Percentiles rank a stretch among this genome's conserved stretches.
Conservation (phyloP, 148 eudicot species). For the Rhododendron molle region DNA sequence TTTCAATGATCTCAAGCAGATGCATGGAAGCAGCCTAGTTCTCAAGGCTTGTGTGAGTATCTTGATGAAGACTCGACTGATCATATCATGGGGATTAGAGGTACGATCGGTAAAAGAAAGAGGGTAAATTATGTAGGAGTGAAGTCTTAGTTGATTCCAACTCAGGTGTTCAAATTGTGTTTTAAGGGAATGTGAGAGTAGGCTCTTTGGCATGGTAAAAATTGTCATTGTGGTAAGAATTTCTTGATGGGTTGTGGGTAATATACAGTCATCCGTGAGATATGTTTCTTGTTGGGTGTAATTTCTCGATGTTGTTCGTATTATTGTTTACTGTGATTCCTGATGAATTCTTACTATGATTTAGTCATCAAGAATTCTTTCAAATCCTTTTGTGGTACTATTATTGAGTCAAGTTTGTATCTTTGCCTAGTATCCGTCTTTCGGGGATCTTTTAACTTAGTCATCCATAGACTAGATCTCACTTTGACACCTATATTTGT, state of each 20-base stretch:
- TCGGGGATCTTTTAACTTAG: constrained; percentile 13
- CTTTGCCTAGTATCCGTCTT: constrained; percentile 4
- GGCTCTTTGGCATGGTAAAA: not conserved
- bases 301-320: not conserved
- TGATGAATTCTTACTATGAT: not conserved
- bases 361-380: not conserved
- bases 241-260: not conserved
- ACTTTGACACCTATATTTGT: not conserved
- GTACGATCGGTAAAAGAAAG: not conserved
- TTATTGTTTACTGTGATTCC: constrained; percentile 4
- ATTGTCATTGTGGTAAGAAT: not conserved
- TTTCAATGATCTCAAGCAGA: not conserved
- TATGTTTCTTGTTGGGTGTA: not conserved
- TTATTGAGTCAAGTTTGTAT: not conserved
- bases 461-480: not conserved
- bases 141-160: constrained; percentile 15
- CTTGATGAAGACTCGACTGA: not conserved
- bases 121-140: constrained; percentile 3
- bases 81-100: not conserved
- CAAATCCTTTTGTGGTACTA: not conserved
- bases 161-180: constrained; percentile 3
- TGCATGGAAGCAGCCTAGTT: not conserved
- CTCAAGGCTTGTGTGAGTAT: constrained; percentile 1
- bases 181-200: not conserved
- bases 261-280: not conserved